Evolutionary conservation across 2,329 filamentous ascomycete species (phyloP).

Genomic region (Fusarium continuum): DNA sequence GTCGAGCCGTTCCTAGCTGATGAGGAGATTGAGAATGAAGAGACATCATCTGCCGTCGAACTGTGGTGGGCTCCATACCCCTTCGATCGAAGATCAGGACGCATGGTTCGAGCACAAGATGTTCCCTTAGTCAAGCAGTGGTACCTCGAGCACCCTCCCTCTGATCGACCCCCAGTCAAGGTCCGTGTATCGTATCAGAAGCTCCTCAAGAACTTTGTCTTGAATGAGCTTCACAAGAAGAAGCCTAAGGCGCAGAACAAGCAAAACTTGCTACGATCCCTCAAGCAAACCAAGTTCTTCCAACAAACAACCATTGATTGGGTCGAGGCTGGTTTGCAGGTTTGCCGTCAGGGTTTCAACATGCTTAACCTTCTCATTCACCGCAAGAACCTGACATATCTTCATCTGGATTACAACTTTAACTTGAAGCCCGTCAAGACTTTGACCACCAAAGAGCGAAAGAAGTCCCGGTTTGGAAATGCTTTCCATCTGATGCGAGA

Average conservation of each 20-base stretch:
- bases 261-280: conserved; percentile 85
- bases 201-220: conserved; percentile 91
- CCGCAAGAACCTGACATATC: conserved; percentile 96
- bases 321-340: conserved; percentile 98
- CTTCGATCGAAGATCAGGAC: conserved; percentile 91
- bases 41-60: conserved; percentile 90
- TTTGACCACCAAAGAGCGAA: conserved; percentile 96
- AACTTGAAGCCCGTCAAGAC: conserved; percentile 99
- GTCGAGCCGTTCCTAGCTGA: conserved; percentile 90
- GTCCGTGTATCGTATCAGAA: conserved; percentile 99
- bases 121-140: conserved; percentile 97
- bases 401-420: conserved; percentile 99
- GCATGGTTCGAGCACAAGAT: conserved; percentile 96
- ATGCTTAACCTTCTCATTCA: conserved; percentile 99
- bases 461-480: conserved; percentile 99
- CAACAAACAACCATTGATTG: conserved; percentile 99
- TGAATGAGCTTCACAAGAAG: conserved; percentile 97
- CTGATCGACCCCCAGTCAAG: conserved; percentile 88
- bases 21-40: conserved; percentile 86
- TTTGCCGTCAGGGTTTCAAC: conserved; percentile 98
- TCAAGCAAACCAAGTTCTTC: conserved; percentile 99
- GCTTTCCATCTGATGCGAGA: conserved; percentile 99
- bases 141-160: conserved; percentile 95
- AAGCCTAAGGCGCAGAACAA: conserved; percentile 95
- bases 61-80: conserved; percentile 99